A percentile compares a stretch with the other conserved stretches of the same genome.
These are phyloP conservation scores for Colletotrichum sp. DNA, from an alignment of 2,329 filamentous ascomycete species.

Conservation along the genomic window DNA sequence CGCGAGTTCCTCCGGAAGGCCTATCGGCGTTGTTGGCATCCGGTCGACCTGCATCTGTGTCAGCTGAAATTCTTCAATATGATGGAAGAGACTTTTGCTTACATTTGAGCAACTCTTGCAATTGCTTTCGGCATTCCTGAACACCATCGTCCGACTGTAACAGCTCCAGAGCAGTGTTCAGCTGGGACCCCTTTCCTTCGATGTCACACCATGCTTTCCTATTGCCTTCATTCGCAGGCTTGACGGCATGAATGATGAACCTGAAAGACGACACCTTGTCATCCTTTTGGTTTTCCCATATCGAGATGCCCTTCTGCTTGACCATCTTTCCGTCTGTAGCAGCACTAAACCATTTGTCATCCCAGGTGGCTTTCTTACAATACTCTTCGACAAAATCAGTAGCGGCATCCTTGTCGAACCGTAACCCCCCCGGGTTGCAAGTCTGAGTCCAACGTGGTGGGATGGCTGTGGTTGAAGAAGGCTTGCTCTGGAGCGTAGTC, in stretches of 20 bases:
- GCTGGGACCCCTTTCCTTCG: background rate
- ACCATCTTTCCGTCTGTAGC: background rate
- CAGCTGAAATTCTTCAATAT: background rate
- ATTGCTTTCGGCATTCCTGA: background rate
- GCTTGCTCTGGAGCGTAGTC: background rate
- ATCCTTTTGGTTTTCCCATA: background rate
- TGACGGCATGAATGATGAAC: background rate
- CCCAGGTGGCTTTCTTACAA: background rate
- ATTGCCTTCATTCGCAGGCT: background rate
- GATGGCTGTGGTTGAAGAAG: background rate
- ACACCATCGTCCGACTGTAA: background rate
- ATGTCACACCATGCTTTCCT: background rate
- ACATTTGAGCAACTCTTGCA: background rate
- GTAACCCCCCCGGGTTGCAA: background rate
- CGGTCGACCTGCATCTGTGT: background rate
- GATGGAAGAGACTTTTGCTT: background rate
- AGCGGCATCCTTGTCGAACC: background rate
- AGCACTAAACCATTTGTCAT: background rate
- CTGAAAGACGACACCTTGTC: background rate
- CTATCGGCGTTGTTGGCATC: background rate
- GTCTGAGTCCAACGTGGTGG: background rate
- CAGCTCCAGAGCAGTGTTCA: background rate
- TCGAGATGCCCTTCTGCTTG: background rate
- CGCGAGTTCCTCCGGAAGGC: background rate
- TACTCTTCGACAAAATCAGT: background rate